phyloP scores from a whole-genome alignment of 371 early-diverging fungal genomes.

The Funneliformis caledonium region DNA sequence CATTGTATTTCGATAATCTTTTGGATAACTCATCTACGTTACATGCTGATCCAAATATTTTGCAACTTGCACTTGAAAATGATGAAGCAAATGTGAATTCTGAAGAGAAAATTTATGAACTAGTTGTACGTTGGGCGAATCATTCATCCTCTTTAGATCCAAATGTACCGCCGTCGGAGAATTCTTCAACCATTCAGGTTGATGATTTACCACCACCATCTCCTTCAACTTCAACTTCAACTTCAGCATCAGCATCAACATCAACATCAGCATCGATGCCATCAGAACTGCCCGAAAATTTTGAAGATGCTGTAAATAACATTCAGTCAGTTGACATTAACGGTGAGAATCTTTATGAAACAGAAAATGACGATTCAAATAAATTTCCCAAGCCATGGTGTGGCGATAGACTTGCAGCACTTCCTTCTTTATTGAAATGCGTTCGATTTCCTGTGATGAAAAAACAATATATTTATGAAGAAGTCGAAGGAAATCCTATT shows the following conservation, averaged over 20 bases:
- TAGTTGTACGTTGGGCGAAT: constrained; percentile 57
- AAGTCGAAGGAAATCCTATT: constrained; percentile 54
- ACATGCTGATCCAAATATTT: constrained; percentile 53
- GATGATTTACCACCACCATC: background rate
- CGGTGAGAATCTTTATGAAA: constrained; percentile 38
- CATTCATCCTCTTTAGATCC: constrained; percentile 40
- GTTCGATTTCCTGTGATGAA: constrained; percentile 63
- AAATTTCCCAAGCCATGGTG: constrained; percentile 34
- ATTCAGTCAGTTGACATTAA: background rate
- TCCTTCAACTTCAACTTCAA: background rate
- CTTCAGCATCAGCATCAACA: background rate
- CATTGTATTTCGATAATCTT: constrained; percentile 49
- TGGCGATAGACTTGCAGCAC: constrained; percentile 43
- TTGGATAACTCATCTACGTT: constrained; percentile 51
- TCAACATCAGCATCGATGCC: constrained; percentile 24
- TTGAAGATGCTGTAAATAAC: constrained; percentile 38
- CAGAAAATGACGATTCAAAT: constrained; percentile 8
- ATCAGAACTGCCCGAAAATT: constrained; percentile 40
- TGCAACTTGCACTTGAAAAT: constrained; percentile 54
- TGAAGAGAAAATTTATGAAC: constrained; percentile 58
- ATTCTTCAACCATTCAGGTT: background rate
- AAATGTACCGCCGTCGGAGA: background rate
- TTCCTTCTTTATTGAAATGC: constrained; percentile 52
- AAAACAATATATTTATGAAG: constrained; percentile 54
- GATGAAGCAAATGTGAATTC: constrained; percentile 53